A percentile compares a stretch with the other conserved stretches of the same genome.
phyloP scores from a whole-genome alignment of 371 early-diverging fungal genomes.

The Lichtheimia ornata region DNA sequence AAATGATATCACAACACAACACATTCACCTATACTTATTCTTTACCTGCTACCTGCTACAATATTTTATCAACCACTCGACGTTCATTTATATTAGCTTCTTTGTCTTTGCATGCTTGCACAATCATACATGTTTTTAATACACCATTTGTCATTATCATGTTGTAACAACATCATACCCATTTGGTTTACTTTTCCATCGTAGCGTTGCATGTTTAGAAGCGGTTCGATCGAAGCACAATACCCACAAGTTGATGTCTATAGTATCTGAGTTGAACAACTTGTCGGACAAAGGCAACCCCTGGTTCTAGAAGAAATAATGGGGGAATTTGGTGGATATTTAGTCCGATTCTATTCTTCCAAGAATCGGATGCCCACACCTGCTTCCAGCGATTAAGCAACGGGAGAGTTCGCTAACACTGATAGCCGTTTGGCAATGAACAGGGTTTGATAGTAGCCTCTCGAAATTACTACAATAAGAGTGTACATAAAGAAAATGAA shows the following conservation, averaged over 20 bases:
- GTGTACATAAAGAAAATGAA: too few species aligned
- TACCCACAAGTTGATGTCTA: conserved; percentile 8
- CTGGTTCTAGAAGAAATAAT: background rate
- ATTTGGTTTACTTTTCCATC: background rate
- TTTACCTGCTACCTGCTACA: background rate
- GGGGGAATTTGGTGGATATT: background rate
- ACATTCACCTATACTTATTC: background rate
- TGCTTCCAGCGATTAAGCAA: conserved; percentile 11
- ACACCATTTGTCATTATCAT: background rate
- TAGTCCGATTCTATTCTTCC: too few species aligned
- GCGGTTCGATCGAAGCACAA: background rate
- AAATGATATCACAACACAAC: background rate
- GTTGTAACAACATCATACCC: too few species aligned
- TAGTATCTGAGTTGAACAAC: background rate
- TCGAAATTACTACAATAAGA: conserved; percentile 6
- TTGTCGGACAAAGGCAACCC: background rate
- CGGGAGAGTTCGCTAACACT: conserved; percentile 24
- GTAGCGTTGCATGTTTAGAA: too few species aligned
- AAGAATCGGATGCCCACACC: too few species aligned
- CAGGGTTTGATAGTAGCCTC: conserved; percentile 24
- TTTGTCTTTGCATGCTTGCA: background rate
- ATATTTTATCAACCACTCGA: background rate
- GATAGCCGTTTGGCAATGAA: conserved; percentile 10
- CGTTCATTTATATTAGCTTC: background rate
- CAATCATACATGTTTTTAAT: background rate